Evolutionary conservation across 208 protist species (phyloP), one percentile per base, ranked within the genome.

Genomic region (Porcisia hertigi): DNA sequence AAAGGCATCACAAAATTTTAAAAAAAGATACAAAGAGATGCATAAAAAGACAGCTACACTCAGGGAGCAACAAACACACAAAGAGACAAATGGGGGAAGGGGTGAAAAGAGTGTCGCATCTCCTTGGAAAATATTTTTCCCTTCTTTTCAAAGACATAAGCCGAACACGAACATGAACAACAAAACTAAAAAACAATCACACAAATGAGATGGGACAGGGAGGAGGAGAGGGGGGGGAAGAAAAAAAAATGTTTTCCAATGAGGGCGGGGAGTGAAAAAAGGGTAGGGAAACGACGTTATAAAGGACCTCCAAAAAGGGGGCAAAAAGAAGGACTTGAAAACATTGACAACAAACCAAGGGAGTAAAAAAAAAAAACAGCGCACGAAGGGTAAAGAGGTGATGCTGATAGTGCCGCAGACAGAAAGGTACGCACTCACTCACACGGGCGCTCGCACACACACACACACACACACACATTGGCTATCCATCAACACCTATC

Each of bases 241-340:
- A 52, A 52, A 52, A 52, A 52, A 52, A 52, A 5, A 52, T 52
- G 11, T 52, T 52, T 52, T 52, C 47, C 47, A 52, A 52, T 52
- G 47, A 12, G 47, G 47, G 47, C 8, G 47, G 47, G 5, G 47
- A 12, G 47, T 52, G 8, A 12, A 52, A 52, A 52, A 52, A 52
- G 5, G 47, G 11, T 12, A 12, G 11, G 57, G 52, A 65, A 41
- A 57, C 30, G 30, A 30, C 30, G 18, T 12, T 58, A 14, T 11
- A 71, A 14, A 30, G 11, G 25, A 49, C 30, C 14, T 41, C 12
- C 54, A 34, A 43, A 25, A 16, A 23, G 55, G 34, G 18, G 45
- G 69, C 34, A 65, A 77, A 43, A 74, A 59, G 34, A 67, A 79
- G 71, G 25, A 62, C 57, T 36, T 62, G 64, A 3, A 14, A 57